These are phyloP conservation scores for Sporothrix brunneoviolacea DNA, from an alignment of 2,329 filamentous ascomycete species.

Conservation along the genomic window DNA sequence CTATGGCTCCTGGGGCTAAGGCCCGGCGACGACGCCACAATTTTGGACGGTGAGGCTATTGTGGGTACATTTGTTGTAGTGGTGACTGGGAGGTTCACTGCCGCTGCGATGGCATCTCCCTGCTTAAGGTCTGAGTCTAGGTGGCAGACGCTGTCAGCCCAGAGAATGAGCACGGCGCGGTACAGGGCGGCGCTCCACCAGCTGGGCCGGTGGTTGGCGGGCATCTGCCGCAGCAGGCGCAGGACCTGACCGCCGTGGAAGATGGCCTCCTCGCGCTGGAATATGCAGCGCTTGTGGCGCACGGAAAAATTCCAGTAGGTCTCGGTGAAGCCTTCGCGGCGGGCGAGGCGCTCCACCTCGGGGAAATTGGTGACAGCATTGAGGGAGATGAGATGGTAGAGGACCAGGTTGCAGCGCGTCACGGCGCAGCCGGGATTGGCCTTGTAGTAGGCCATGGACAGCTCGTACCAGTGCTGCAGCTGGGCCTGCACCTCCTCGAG, in stretches of 20 bases:
- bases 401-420: constrained; percentile 58
- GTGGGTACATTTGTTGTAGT: too few species aligned
- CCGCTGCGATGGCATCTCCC: background rate
- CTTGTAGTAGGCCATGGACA: constrained; percentile 51
- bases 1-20: constrained; percentile 14
- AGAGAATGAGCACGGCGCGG: constrained; percentile 56
- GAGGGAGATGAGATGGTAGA: constrained; percentile 65
- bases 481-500: constrained; percentile 59
- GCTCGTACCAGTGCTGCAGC: constrained; percentile 59
- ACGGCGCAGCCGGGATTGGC: constrained; percentile 50
- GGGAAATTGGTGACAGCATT: constrained; percentile 62
- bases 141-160: constrained; percentile 52
- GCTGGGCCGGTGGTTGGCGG: constrained; percentile 51
- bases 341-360: constrained; percentile 59
- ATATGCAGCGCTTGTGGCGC: constrained; percentile 57
- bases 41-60: background rate
- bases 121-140: constrained; percentile 31
- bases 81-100: too few species aligned
- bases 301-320: constrained; percentile 35
- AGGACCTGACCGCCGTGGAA: constrained; percentile 64
- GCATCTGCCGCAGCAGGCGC: constrained; percentile 54
- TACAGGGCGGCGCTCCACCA: constrained; percentile 70
- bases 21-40: background rate
- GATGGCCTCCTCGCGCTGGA: constrained; percentile 55
- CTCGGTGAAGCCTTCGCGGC: constrained; percentile 46